Base-by-base conservation (phyloP, 2,329 filamentous ascomycete species). In the Orbilia javanica region DNA sequence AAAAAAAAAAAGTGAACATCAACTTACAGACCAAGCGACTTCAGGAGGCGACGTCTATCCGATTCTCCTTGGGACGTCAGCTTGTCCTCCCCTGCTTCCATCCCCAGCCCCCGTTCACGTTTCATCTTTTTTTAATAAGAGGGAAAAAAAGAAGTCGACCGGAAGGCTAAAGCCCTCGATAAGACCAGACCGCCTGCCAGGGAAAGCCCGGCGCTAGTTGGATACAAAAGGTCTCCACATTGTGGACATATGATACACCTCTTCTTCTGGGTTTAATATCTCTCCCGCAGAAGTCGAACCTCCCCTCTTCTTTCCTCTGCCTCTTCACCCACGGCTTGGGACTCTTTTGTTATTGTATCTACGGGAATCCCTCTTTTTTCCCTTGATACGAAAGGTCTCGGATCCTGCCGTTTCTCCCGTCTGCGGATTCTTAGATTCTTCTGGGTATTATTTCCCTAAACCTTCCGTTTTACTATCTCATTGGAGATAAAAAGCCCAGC, bases 31-130 rank as follows among this genome's bases (percentile, higher is more conserved):
- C 1, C 36, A 13, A 67, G 64, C 48, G 50, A 25, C 34, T 34
- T 68, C 57, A 62, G 27, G 55, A 70, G 55, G 44, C 42, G 53
- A 62, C 53, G 50, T 39, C 36, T 39, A 60, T 34, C 62, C 63
- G 25, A 46, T 27, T 22, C 60, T n/a, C n/a, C n/a, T n/a, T n/a
- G n/a, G n/a, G n/a, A n/a, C n/a, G n/a, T n/a, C n/a, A n/a, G n/a
- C 60, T 64, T 64, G 60, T 64, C 60, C 39, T 46, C 60, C 60
- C 60, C 60, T 64, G 60, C 60, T 64, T 64, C 60, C 44, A 46
- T 64, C 50, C 68, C 27, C 42, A 15, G 46, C 42, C 57, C 42
- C 57, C 20, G 31, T 64, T 72, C 44, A 74, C 63, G 70, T 74
- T 74, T 74, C 70, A 74, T 64, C 60, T 50, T 62, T 74, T 13